These are phyloP conservation scores for Elsinoe arachidis DNA, from an alignment of 2,329 filamentous ascomycete species.

Conservation along the genomic window DNA sequence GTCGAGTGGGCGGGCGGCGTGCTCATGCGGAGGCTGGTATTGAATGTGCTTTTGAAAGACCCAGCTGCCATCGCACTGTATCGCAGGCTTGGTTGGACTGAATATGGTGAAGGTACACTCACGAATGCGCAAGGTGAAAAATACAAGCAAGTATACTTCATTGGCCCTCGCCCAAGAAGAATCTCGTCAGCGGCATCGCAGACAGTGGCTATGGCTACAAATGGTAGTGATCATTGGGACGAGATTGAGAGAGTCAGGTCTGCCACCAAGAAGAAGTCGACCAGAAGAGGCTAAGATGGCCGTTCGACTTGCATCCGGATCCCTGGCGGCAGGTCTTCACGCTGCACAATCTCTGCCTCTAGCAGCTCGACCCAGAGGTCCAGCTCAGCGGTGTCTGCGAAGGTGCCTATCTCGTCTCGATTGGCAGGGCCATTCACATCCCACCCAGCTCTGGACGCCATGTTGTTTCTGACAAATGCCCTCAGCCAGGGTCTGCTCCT, in stretches of 20 bases:
- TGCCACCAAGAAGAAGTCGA: not conserved
- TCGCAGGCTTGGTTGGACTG: slow-evolving; percentile 19
- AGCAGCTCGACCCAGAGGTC: not conserved
- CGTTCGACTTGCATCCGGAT: not conserved
- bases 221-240: not conserved
- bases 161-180: not conserved
- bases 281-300: not conserved
- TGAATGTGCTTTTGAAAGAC: slow-evolving; percentile 23
- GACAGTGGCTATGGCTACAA: not conserved
- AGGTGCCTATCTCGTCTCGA: not conserved
- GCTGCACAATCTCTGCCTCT: not conserved
- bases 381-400: not conserved
- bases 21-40: slow-evolving; percentile 15
- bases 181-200: not conserved
- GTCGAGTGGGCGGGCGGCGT: slow-evolving; percentile 13
- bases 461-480: not conserved
- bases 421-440: not conserved
- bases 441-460: not conserved
- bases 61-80: slow-evolving; percentile 21
- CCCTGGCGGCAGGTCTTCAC: not conserved
- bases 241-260: not conserved
- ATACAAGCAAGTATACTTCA: not conserved
- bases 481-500: not conserved
- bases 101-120: slow-evolving; percentile 15
- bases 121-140: not conserved